Conservation (phyloP, 192 early-diverging fungal species). For the Phycomyces blakesleeanus region DNA sequence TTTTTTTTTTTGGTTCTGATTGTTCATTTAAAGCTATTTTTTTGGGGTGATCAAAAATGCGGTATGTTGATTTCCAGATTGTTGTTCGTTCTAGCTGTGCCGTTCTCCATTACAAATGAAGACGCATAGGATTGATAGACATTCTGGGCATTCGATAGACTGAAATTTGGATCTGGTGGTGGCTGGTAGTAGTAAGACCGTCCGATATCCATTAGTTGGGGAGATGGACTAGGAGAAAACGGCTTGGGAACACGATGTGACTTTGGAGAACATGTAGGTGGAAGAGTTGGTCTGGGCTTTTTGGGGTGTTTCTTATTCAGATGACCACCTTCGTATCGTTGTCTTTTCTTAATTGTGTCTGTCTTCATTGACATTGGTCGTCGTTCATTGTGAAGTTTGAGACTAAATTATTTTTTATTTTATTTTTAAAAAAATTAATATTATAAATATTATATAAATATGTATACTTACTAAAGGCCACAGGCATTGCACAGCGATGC, state of each 20-base stretch:
- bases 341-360: conserved; percentile 46
- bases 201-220: too few species aligned
- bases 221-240: neutral
- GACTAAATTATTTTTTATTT: conserved; percentile 11
- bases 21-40: too few species aligned
- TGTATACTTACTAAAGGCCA: conserved; percentile 42
- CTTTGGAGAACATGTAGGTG: neutral
- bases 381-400: conserved; percentile 49
- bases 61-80: too few species aligned
- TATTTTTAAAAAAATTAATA: too few species aligned
- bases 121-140: too few species aligned
- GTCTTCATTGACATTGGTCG: conserved; percentile 52
- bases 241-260: neutral
- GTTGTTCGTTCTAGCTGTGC: too few species aligned
- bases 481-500: conserved; percentile 53
- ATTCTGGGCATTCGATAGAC: too few species aligned
- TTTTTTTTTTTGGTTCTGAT: neutral
- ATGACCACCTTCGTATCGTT: conserved; percentile 38
- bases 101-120: too few species aligned
- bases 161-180: too few species aligned
- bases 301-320: neutral
- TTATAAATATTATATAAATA: too few species aligned
- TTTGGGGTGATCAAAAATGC: too few species aligned
- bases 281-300: neutral
- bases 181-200: too few species aligned